Evolutionary conservation across 371 early-diverging fungal genomes (phyloP), one percentile per base, ranked within the genome.

Genomic region (Mortierella sp.): DNA sequence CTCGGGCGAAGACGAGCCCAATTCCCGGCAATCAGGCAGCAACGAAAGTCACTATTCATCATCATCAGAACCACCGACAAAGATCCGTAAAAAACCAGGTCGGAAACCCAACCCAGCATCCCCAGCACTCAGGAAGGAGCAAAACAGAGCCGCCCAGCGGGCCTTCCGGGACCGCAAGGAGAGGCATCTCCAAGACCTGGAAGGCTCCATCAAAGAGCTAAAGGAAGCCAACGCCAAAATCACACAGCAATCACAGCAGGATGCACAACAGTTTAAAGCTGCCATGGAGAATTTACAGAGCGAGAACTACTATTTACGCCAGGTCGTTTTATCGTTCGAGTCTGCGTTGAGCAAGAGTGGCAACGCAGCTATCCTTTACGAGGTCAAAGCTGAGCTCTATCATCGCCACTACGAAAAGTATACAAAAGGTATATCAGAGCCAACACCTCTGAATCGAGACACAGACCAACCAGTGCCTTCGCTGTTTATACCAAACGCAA

Each of bases 131-230:
- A 87, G 93, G 41, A 92, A 91, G 54, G 92, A 90, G 4, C 93
- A 93, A 70, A 93, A 93, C 72, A 71, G 93, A 39, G 92, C 91
- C 9, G 93, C 93, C 0, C 93, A 93, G 67, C 78, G 92, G 2
- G 93, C 92, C 1, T 93, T 93, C 65, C 83, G 93, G 19, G 91
- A 93, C 71, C 87, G 93, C 48, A 91, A 91, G 73, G 90, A 92
- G 68, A 72, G 84, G n/a, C 89, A 93, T 54, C 67, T 91, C 16
- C 74, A 83, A 28, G 82, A 87, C 9, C 76, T 93, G 16, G 92
- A 93, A 64, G 79, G 67, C 27, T 82, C 85, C 3, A 88, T 93
- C 58, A 81, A 84, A 50, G 83, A 83, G n/a, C 73, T 93, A 27
- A 79, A 85, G 34, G 88, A 89, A 38, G 83, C 79, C 54, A 76